phyloP scores from a whole-genome alignment of 2,329 filamentous ascomycete genomes.

The Lachnellula occidentalis region DNA sequence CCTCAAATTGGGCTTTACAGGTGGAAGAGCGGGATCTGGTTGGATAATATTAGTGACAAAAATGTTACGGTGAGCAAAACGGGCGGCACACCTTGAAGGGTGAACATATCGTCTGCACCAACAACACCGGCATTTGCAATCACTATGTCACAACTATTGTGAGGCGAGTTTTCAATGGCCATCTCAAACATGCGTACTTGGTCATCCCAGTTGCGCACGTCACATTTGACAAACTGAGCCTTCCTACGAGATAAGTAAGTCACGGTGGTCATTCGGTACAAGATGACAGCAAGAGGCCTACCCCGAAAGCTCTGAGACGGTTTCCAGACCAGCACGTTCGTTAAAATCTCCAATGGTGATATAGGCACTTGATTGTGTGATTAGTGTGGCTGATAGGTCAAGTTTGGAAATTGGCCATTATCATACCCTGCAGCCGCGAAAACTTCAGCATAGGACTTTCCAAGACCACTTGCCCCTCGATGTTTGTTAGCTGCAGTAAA shows the following conservation, averaged over 20 bases:
- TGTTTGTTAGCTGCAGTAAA: neutral
- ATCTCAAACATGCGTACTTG: conserved; percentile 39
- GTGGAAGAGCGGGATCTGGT: conserved; percentile 5
- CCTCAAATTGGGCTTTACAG: conserved; percentile 36
- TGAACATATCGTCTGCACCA: conserved; percentile 35
- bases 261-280: neutral
- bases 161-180: conserved; percentile 33
- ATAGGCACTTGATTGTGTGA: conserved; percentile 30
- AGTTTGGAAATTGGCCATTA: neutral
- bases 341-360: conserved; percentile 39
- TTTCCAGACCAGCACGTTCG: conserved; percentile 27
- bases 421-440: conserved; percentile 23
- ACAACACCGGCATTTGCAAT: conserved; percentile 44
- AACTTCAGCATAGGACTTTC: conserved; percentile 32
- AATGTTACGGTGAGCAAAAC: neutral
- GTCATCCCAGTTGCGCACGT: conserved; percentile 40
- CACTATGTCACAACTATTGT: conserved; percentile 39
- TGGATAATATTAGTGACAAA: neutral
- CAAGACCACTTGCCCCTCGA: conserved; percentile 33
- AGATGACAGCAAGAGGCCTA: neutral
- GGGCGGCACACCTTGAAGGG: conserved; percentile 30
- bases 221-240: conserved; percentile 36
- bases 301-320: conserved; percentile 6
- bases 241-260: neutral
- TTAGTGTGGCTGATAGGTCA: conserved; percentile 15